These are phyloP conservation scores for Grosmannia clavigera DNA, from an alignment of 2,329 filamentous ascomycete genomes.

Conservation along the genomic window DNA sequence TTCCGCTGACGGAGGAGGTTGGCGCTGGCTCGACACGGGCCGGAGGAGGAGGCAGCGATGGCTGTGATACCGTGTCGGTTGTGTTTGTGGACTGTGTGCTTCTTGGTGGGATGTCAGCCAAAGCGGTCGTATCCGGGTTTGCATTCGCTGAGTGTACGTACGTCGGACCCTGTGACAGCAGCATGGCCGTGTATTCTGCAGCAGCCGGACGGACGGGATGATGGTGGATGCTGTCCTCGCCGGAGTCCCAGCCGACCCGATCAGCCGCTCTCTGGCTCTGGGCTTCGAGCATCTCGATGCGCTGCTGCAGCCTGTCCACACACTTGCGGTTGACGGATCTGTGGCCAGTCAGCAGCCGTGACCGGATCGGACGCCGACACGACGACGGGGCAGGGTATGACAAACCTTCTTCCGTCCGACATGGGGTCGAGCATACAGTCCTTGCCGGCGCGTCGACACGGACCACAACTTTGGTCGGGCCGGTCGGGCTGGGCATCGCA, in stretches of 20 bases:
- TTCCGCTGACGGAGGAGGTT: neutral
- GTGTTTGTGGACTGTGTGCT: neutral
- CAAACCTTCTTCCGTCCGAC: conserved; percentile 3
- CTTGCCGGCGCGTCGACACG: conserved; percentile 3
- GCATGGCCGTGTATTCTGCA: neutral
- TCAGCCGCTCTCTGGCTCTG: neutral
- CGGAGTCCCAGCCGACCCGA: neutral
- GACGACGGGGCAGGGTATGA: neutral
- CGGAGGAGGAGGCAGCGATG: neutral
- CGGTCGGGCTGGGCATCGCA: conserved; percentile 4
- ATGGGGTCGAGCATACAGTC: conserved; percentile 4
- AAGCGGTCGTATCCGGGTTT: too few relatives aligned
- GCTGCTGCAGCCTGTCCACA: conserved; percentile 4
- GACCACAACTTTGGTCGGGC: neutral
- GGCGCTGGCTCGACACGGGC: neutral
- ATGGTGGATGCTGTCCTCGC: neutral
- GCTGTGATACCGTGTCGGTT: neutral
- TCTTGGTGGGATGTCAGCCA: neutral
- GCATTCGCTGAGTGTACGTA: neutral
- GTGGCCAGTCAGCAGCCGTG: neutral
- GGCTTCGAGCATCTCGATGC: conserved; percentile 5
- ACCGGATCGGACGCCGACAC: neutral
- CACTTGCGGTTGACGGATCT: conserved; percentile 1
- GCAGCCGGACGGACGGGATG: neutral
- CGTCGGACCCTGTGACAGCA: neutral